These are phyloP conservation scores for Nakataea oryzae DNA, from an alignment of 2,329 filamentous ascomycete species.

Conservation along the genomic window DNA sequence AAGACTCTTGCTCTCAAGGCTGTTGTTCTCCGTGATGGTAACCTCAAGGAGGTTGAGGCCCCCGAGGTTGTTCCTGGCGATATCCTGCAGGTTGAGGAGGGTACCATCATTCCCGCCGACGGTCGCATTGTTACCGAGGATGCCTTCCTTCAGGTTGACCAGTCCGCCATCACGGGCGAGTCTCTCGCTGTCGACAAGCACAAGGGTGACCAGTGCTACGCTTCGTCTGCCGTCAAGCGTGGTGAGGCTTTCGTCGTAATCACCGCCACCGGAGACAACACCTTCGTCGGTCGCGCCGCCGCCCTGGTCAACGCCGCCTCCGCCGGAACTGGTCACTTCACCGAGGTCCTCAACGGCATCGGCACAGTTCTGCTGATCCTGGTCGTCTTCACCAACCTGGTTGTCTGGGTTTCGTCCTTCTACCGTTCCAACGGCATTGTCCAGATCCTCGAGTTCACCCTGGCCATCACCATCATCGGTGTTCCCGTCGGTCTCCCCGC, in stretches of 20 bases:
- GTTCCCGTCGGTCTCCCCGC: constrained; percentile 88
- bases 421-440: constrained; percentile 79
- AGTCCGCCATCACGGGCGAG: constrained; percentile 86
- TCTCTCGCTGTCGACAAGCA: constrained; percentile 87
- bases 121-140: constrained; percentile 76
- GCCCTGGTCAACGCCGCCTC: constrained; percentile 73
- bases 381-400: constrained; percentile 68
- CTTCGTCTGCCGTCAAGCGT: constrained; percentile 83
- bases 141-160: constrained; percentile 81
- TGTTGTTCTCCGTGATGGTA: constrained; percentile 72
- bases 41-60: constrained; percentile 69
- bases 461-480: constrained; percentile 85
- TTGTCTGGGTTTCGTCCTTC: constrained; percentile 81
- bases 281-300: constrained; percentile 81
- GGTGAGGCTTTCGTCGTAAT: constrained; percentile 77
- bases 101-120: constrained; percentile 84
- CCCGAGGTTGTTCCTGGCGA: constrained; percentile 81
- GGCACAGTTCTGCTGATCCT: constrained; percentile 70
- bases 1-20: constrained; percentile 72
- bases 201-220: constrained; percentile 69
- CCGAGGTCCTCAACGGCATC: constrained; percentile 80
- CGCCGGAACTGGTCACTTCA: constrained; percentile 73
- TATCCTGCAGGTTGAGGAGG: constrained; percentile 83
- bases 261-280: constrained; percentile 78
- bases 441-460: constrained; percentile 69